A percentile compares a stretch with the other conserved stretches of the same genome.
Conservation (phyloP, 2,329 filamentous ascomycete genomes). For the Zymoseptoria brevis region DNA sequence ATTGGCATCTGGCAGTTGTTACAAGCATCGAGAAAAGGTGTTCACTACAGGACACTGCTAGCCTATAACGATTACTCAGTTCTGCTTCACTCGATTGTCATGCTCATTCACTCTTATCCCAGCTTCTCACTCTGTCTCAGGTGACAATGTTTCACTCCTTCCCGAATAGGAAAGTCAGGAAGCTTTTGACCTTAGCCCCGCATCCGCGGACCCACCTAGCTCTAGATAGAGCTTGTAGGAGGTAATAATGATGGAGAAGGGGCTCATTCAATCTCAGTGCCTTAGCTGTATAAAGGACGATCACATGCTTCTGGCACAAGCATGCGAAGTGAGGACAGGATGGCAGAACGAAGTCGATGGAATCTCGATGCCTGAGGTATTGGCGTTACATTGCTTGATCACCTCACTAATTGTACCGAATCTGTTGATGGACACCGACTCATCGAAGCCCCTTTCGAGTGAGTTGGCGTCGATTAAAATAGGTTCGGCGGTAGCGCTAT, state of each 20-base stretch:
- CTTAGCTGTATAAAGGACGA: not conserved
- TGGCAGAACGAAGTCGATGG: not conserved
- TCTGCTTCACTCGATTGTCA: not conserved
- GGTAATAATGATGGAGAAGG: too few relatives aligned
- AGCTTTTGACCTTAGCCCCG: not conserved
- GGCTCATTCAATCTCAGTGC: not conserved
- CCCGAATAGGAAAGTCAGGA: not conserved
- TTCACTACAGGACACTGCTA: not conserved
- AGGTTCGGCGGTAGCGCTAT: slow-evolving; percentile 6
- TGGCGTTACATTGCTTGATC: not conserved
- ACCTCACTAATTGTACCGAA: slow-evolving; percentile 2
- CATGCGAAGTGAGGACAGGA: not conserved
- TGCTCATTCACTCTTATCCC: not conserved
- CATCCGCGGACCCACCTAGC: too few relatives aligned
- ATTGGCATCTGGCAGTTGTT: not conserved
- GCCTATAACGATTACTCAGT: not conserved
- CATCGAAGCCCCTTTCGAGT: slow-evolving; percentile 4
- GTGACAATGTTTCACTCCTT: not conserved
- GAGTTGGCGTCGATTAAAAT: not conserved
- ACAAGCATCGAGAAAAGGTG: not conserved
- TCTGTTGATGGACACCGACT: not conserved
- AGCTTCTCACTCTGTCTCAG: not conserved
- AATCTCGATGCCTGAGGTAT: too few relatives aligned
- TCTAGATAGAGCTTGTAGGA: too few relatives aligned
- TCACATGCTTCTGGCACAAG: not conserved